Evolutionary conservation across 805 yeast genomes (phyloP).

Genomic region (Ogataea pini): DNA sequence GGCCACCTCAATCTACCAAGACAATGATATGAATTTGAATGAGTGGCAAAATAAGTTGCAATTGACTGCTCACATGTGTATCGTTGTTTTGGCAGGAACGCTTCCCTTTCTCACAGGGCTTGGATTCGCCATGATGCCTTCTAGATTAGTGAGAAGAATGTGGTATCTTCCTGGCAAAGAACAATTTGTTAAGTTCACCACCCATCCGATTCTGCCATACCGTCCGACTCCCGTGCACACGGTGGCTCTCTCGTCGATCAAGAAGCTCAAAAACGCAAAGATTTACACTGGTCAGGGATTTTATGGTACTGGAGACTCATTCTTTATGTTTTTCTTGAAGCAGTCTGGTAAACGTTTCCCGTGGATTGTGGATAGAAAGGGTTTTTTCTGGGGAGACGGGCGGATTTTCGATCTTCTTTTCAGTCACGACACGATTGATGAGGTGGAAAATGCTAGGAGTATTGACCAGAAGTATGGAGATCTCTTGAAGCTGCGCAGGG

Average conservation of each 20-base stretch:
- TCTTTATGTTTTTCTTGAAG: conserved; percentile 71
- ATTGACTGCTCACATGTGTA: conserved; percentile 27
- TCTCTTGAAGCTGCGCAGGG: conserved; percentile 41
- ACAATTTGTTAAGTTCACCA: conserved; percentile 54
- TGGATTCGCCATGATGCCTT: conserved; percentile 56
- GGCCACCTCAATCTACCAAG: conserved; percentile 29
- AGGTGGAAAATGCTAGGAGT: conserved; percentile 56
- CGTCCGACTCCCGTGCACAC: conserved; percentile 74
- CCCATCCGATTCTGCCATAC: conserved; percentile 77
- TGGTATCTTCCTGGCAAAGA: conserved; percentile 69
- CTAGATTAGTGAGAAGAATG: conserved; percentile 71
- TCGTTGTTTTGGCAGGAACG: conserved; percentile 42
- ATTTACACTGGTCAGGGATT: conserved; percentile 88
- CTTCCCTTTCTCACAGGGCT: conserved; percentile 44
- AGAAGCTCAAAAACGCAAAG: conserved; percentile 60
- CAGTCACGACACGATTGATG: conserved; percentile 75
- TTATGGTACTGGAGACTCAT: conserved; percentile 77
- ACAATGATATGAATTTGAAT: conserved; percentile 34
- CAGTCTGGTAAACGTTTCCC: conserved; percentile 57
- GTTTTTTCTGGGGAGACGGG: conserved; percentile 93
- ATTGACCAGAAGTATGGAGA: conserved; percentile 35
- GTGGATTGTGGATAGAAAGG: conserved; percentile 81
- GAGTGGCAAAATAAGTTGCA: conserved; percentile 28
- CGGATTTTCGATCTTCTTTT: conserved; percentile 79
- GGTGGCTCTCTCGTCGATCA: conserved; percentile 56